Evolutionary conservation across 1,284 basidiomycete genomes (phyloP).

Genomic region (Vanrija pseudolonga): DNA sequence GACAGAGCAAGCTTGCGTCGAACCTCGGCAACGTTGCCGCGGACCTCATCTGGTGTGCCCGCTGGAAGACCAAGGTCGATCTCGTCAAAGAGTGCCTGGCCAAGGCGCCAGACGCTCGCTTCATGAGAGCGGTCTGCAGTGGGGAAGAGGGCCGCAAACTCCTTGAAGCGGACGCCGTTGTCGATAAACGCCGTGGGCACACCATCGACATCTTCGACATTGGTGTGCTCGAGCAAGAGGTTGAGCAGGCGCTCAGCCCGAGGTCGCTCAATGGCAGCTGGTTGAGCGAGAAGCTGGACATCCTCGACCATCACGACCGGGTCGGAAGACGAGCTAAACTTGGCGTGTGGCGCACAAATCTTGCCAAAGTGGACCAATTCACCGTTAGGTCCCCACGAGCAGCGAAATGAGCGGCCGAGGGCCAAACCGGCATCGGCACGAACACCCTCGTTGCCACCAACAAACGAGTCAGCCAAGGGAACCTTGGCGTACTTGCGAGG

Average conservation of each 20-base stretch:
- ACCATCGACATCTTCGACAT: conserved; percentile 57
- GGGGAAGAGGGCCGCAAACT: conserved; percentile 72
- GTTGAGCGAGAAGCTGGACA: conserved; percentile 26
- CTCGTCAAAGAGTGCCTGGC: conserved; percentile 85
- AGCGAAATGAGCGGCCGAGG: conserved; percentile 82
- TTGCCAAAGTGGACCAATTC: conserved; percentile 70
- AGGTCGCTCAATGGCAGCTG: conserved; percentile 48
- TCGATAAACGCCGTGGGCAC: conserved; percentile 61
- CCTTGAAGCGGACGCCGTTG: conserved; percentile 66
- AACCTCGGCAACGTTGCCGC: conserved; percentile 50
- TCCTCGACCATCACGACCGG: conserved; percentile 31
- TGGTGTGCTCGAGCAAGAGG: conserved; percentile 72
- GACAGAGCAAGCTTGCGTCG: conserved; percentile 79
- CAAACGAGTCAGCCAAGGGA: conserved; percentile 29
- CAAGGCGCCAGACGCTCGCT: conserved; percentile 79
- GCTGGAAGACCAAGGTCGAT: conserved; percentile 64
- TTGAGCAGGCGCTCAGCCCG: conserved; percentile 67
- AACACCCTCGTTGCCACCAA: conserved; percentile 60
- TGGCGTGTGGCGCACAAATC: conserved; percentile 57
- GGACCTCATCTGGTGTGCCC: conserved; percentile 58
- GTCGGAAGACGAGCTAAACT: conserved; percentile 22
- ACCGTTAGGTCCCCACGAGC: conserved; percentile 83
- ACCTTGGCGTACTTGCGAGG: conserved; percentile 42
- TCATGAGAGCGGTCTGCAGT: conserved; percentile 69
- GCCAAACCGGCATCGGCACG: conserved; percentile 77